These are phyloP conservation scores for Porphyra umbilicalis DNA, from an alignment of 31 red algal species.

Conservation along the genomic window DNA sequence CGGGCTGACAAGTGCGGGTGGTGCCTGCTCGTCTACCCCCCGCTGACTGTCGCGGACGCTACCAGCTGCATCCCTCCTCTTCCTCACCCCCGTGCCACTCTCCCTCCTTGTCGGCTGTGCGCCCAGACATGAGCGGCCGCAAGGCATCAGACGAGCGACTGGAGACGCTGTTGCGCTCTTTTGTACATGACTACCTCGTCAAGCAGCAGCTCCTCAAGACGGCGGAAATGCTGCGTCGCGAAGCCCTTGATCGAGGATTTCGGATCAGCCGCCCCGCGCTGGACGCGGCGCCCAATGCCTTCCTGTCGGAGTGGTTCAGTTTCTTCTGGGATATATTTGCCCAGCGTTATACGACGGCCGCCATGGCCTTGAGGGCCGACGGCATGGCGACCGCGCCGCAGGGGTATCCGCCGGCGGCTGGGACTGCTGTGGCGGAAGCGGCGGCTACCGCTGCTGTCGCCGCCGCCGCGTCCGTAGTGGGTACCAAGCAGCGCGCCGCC, in stretches of 20 bases:
- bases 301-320: background rate
- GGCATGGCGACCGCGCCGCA: background rate
- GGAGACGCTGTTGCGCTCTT: background rate
- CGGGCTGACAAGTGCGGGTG: too few relatives aligned
- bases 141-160: background rate
- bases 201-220: background rate
- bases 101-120: too few relatives aligned
- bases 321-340: background rate
- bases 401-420: background rate
- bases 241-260: background rate
- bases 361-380: background rate
- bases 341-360: background rate
- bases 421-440: background rate
- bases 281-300: background rate
- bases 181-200: background rate
- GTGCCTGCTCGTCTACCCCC: too few relatives aligned
- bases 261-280: background rate
- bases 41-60: too few relatives aligned
- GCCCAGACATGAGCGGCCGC: background rate
- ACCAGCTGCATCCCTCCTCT: background rate
- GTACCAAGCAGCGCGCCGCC: background rate
- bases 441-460: background rate
- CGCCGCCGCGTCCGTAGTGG: background rate
- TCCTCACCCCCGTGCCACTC: background rate
- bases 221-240: background rate